These are phyloP conservation scores for Butyriboletus loyo DNA, from an alignment of 768 basidiomycete genomes.

Conservation along the genomic window DNA sequence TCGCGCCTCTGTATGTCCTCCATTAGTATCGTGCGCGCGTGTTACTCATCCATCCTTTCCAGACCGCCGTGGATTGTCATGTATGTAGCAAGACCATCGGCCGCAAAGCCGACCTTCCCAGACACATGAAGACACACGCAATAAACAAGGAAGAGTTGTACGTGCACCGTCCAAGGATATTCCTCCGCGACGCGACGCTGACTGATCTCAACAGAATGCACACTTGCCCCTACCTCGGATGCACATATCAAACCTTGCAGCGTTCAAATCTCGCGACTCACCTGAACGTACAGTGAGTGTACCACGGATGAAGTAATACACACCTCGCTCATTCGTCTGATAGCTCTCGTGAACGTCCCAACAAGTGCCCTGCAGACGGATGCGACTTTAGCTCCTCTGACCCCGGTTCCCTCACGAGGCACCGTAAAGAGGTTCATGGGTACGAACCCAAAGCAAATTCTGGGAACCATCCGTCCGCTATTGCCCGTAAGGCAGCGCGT, in stretches of 20 bases:
- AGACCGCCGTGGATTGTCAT: conserved; percentile 11
- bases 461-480: background rate
- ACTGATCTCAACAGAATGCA: conserved; percentile 21
- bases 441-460: conserved; percentile 12
- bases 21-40: background rate
- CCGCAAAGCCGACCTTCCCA: conserved; percentile 25
- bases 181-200: background rate
- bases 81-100: conserved; percentile 16
- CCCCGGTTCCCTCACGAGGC: conserved; percentile 23
- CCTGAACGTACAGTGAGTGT: conserved; percentile 30
- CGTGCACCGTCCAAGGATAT: background rate
- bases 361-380: conserved; percentile 14
- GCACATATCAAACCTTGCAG: conserved; percentile 25
- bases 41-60: background rate
- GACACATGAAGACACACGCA: conserved; percentile 28
- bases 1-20: conserved; percentile 6
- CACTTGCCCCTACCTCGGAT: conserved; percentile 19
- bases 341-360: conserved; percentile 11
- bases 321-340: background rate
- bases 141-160: conserved; percentile 24
- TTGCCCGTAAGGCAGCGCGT: background rate
- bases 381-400: conserved; percentile 16
- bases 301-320: background rate
- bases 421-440: conserved; percentile 17
- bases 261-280: conserved; percentile 27